Evolutionary conservation across 495 filamentous ascomycete species (phyloP), one percentile per base, ranked within the genome.

Genomic region (Penicillium tannophilum): DNA sequence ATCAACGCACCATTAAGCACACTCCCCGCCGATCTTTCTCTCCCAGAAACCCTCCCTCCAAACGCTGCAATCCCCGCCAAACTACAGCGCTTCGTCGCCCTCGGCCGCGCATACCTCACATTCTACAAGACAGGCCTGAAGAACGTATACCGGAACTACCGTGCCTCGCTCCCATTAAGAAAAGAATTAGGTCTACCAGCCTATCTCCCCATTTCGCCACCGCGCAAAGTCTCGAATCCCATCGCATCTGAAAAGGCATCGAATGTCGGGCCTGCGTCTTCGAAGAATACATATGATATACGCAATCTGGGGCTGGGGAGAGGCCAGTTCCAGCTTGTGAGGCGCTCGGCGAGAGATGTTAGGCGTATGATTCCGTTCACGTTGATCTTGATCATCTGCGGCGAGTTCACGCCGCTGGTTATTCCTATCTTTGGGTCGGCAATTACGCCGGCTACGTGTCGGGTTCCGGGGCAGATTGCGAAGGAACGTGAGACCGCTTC

Each of bases 101-200:
- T 75, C 41, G 81, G 78, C 51, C 76, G 73, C 59, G 73, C 77
- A 59, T 83, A 79, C 59, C 65, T 86, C 6, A 72, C 73, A 31
- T 98, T 98, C 82, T 98, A 96, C 84, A 96, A 95, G 70, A 82
- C 84, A 24, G 93, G 93, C 14, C 70, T 96, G 26, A 82, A 81
- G 62, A 84, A 87, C 54, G 85, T 96, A 54, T 78, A 82, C 17
- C 74, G 76, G n/a, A 82, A 86, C 47, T 75, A 88, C 59, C 73
- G 65, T 47, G 65, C 65, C 35, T 71, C 70, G n/a, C 11, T 70
- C 14, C 69, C 78, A 19, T 64, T 77, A 65, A 62, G 71, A 28
- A 61, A 52, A 36, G 42, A 66, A 54, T 63, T 79, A 35, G 67
- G 71, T 6, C 56, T 76, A 6, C 58, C 62, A 16, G 30, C 58